Evolutionary conservation across 2,329 filamentous ascomycete genomes (phyloP).

Genomic region (Pseudogymnoascus sp.): DNA sequence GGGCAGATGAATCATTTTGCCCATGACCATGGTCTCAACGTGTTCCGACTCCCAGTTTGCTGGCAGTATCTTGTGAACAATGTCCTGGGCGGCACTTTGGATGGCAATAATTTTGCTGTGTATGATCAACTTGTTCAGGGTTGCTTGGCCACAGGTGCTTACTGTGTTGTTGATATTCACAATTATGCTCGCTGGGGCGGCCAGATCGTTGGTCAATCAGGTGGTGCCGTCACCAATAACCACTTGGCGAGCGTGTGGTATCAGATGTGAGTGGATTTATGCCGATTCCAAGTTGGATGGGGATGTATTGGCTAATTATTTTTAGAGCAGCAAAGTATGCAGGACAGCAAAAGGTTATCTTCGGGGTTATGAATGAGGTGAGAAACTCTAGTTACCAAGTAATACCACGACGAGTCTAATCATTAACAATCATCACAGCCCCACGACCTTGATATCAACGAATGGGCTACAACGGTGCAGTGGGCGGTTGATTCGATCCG

Average conservation of each 20-base stretch:
- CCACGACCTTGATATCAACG: conserved; percentile 28
- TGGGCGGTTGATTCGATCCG: conserved; percentile 56
- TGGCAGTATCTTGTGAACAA: conserved; percentile 52
- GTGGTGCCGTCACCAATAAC: conserved; percentile 48
- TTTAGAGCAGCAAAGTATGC: conserved; percentile 45
- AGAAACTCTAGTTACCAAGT: conserved; percentile 26
- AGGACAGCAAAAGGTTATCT: conserved; percentile 41
- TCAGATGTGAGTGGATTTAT: conserved; percentile 30
- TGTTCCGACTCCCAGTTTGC: conserved; percentile 47
- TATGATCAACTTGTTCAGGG: conserved; percentile 49
- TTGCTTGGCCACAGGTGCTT: conserved; percentile 46
- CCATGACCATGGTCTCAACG: conserved; percentile 43
- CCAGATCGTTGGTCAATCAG: conserved; percentile 49
- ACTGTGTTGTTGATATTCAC: conserved; percentile 51
- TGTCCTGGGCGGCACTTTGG: conserved; percentile 38
- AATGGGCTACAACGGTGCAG: conserved; percentile 53
- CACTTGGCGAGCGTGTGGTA: conserved; percentile 51
- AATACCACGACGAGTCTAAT: conserved; percentile 33
- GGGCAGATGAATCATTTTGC: conserved; percentile 41
- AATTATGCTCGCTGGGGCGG: conserved; percentile 53
- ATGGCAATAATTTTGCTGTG: conserved; percentile 38
- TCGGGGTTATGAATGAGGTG: conserved; percentile 59
- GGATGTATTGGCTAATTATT: background rate
- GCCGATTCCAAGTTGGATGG: background rate
- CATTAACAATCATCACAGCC: conserved; percentile 9